Base-by-base conservation (phyloP, 108 stramenopile genomes). In the Chaetoceros tenuissimus region DNA sequence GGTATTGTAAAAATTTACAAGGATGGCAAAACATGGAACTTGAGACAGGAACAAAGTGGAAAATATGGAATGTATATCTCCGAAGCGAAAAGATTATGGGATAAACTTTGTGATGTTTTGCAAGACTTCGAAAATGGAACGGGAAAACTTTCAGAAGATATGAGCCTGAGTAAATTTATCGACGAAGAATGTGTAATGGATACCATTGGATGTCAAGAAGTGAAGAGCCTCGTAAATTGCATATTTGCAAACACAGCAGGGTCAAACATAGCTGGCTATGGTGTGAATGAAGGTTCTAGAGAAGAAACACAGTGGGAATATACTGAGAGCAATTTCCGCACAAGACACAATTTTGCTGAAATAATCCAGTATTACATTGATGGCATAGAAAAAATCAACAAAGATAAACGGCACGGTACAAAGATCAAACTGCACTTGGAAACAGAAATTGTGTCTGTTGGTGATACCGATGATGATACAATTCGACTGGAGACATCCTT, bases 281-380 rank as follows among this genome's bases (percentile, higher is more conserved):
- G 71, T 13, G 27, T 72, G 5, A 53, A 62, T 26, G 71, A 72
- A 62, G 66, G 59, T 13, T 57, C 55, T n/a, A 22, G 71, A 49
- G 65, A 72, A 57, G 71, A 72, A 48, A 48, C 55, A n/a, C 28
- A 28, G 23, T 72, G 71, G 71, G 48, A 60, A 24, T 66, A 72
- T 19, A 49, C 59, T 1, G 71, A 67, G 16, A 49, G 54, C 25
- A 72, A 66, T 24, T 72, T 57, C 49, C 65, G 71, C 3, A 0
- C 55, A 20, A 53, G 49, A 31, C 28, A 28, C n/a, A 55, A 53
- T 22, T 72, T 66, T 51, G 34, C 59, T n/a, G 71, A 72, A 21
- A 48, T 72, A 18, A 45, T 72, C 2, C 26, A 62, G 21, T 66
- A 67, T 59, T 62, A 57, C 18, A 24, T 61, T 17, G 43, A 49